These are phyloP conservation scores for Nyssa sinensis DNA, from an alignment of 148 eudicot species.

Conservation along the genomic window DNA sequence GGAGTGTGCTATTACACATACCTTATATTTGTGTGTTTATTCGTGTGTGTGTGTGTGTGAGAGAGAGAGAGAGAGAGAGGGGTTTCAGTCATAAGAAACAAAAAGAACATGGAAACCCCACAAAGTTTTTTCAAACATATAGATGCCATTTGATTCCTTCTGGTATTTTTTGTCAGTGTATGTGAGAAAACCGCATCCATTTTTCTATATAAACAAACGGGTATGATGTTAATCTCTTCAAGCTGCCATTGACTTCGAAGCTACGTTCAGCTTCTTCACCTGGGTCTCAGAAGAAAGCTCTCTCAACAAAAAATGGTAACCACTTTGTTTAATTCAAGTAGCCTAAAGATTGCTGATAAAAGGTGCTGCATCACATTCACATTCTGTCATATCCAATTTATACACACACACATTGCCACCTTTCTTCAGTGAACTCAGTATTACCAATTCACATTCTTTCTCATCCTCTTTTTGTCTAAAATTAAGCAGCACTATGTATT, in stretches of 20 bases:
- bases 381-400: background rate
- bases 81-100: slow-evolving; percentile 14
- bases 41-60: too few species aligned
- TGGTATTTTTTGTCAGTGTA: slow-evolving; percentile 8
- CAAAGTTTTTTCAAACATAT: slow-evolving; percentile 4
- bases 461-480: background rate
- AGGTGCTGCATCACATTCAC: background rate
- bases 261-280: background rate
- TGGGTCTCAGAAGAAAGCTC: slow-evolving; percentile 2
- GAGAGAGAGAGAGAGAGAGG: slow-evolving; percentile 3
- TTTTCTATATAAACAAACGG: slow-evolving; percentile 19
- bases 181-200: background rate
- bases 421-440: background rate
- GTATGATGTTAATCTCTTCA: background rate
- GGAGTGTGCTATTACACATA: too few species aligned
- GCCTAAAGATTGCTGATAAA: background rate
- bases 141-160: slow-evolving; percentile 29
- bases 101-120: slow-evolving; percentile 1
- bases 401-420: background rate
- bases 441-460: too few species aligned
- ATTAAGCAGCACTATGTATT: background rate
- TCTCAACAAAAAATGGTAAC: slow-evolving; percentile 20
- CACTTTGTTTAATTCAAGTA: background rate
- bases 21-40: background rate
- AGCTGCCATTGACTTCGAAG: slow-evolving; percentile 10